Evolutionary conservation across 23 red algal genomes (phyloP), one percentile per base, ranked within the genome.

Genomic region (Gracilaria vermiculophylla): DNA sequence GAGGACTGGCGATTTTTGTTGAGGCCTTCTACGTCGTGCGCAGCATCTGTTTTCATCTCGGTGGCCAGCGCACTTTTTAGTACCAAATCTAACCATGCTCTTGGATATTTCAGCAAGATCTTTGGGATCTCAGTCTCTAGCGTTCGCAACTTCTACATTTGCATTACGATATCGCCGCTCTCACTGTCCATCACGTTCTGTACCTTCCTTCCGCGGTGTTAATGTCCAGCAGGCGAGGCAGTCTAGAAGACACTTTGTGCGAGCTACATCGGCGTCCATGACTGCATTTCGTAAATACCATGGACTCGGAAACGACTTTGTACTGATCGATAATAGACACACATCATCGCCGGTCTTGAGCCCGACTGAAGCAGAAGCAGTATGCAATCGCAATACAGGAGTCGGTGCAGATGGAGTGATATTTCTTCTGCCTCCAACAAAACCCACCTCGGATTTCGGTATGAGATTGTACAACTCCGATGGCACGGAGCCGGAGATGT

Each of bases 401-500:
- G 73, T 99, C 53, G 97, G 97, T 40, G 97, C 82, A 7, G 97
- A 99, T 56, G 97, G 97, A 19, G 89, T 99, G 28, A 99, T 99
- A 32, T 92, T 99, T 53, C 62, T 95, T 29, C 45, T 99, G 54
- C 89, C 97, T 40, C 82, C 97, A 14, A 94, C 76, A 20, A 42
- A 60, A 29, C 19, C 43, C 37, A 44, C 75, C 28, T 85, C 88
- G 33, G 96, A 98, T 76, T 86, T 69, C 20, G 39, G 43, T 5
- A 95, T 99, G 92, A 90, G 97, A 40, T 83, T 99, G 16, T 91
- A 89, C 53, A 99, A 99, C 45, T 92, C 97, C 36, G 97, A 99
- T 76, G 97, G 97, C 31, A 89, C 92, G 2, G 97, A 99, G 84
- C 97, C 97, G 48, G 97, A 99, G 66, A 99, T 99, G 97, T 99